Conservation (phyloP, 176 grass and related monocot genomes). For the Coix lacrymajobi region DNA sequence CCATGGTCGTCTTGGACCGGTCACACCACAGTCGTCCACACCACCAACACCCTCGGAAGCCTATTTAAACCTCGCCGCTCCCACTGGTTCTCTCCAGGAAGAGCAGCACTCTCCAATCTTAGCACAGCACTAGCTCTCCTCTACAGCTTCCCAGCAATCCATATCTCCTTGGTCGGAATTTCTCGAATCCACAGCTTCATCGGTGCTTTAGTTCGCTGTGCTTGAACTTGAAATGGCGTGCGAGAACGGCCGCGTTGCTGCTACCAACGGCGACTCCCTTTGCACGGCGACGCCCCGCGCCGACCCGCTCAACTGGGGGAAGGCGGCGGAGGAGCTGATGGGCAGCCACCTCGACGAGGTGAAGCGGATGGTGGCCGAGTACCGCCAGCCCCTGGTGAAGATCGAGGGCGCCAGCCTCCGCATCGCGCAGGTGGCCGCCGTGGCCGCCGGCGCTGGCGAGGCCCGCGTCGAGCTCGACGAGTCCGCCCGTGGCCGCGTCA, state of each 20-base stretch:
- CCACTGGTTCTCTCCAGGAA: slow-evolving; percentile 27
- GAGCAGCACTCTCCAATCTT: slow-evolving; percentile 5
- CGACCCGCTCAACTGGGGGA: slow-evolving; percentile 74
- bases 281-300: slow-evolving; percentile 28
- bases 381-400: slow-evolving; percentile 42
- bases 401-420: slow-evolving; percentile 73
- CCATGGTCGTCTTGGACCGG: slow-evolving; percentile 5
- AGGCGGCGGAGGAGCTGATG: slow-evolving; percentile 44
- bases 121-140: slow-evolving; percentile 21
- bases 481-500: slow-evolving; percentile 56
- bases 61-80: slow-evolving; percentile 46
- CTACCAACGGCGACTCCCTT: slow-evolving; percentile 30
- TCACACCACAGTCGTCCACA: slow-evolving; percentile 3
- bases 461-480: slow-evolving; percentile 77
- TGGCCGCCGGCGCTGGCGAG: slow-evolving; percentile 45
- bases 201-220: neutral
- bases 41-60: neutral
- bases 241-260: neutral
- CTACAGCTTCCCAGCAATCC: neutral
- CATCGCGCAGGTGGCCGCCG: slow-evolving; percentile 79
- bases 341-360: slow-evolving; percentile 88
- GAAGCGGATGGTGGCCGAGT: slow-evolving; percentile 77
- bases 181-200: neutral
- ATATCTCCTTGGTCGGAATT: neutral
- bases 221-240: neutral